These are phyloP conservation scores for Dendrobium officinale DNA, from an alignment of 106 monocot genomes.

Conservation along the genomic window DNA sequence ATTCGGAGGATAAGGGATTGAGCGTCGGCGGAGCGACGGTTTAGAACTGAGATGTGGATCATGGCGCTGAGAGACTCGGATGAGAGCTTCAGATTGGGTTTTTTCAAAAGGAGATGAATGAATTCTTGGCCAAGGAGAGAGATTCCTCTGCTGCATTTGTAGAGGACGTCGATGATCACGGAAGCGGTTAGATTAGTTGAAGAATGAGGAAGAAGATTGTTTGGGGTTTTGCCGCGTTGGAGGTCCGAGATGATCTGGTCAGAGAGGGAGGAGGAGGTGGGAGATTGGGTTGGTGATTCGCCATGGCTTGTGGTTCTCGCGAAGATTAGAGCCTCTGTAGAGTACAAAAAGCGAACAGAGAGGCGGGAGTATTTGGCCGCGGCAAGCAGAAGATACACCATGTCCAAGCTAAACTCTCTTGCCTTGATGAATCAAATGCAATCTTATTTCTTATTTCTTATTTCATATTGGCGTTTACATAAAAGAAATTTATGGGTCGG, in stretches of 20 bases:
- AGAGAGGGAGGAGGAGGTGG: background rate
- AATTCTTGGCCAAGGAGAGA: slow-evolving; percentile 20
- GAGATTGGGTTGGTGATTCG: background rate
- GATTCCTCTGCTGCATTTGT: slow-evolving; percentile 11
- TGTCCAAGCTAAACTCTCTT: background rate
- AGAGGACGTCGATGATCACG: slow-evolving; percentile 23
- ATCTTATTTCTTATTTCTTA: no score
- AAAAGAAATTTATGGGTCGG: no score
- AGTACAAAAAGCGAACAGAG: background rate
- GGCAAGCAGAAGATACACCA: background rate
- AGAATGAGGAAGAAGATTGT: slow-evolving; percentile 1
- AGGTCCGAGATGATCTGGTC: slow-evolving; percentile 23
- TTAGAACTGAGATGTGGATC: slow-evolving; percentile 39
- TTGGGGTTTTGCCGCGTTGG: slow-evolving; percentile 5
- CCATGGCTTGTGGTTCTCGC: background rate
- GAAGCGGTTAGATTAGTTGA: slow-evolving; percentile 10
- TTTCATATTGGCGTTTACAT: no score
- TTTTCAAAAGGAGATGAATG: slow-evolving; percentile 17
- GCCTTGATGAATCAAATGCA: no score
- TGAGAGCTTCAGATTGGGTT: slow-evolving; percentile 17
- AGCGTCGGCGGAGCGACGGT: slow-evolving; percentile 32
- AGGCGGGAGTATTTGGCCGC: background rate
- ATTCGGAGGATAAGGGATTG: slow-evolving; percentile 77
- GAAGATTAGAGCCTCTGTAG: background rate
- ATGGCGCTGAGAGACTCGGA: slow-evolving; percentile 38